Evolutionary conservation across 1,139 yeast genomes (phyloP), one percentile per base, ranked within the genome.

Genomic region (Saccharomyces hybrid): DNA sequence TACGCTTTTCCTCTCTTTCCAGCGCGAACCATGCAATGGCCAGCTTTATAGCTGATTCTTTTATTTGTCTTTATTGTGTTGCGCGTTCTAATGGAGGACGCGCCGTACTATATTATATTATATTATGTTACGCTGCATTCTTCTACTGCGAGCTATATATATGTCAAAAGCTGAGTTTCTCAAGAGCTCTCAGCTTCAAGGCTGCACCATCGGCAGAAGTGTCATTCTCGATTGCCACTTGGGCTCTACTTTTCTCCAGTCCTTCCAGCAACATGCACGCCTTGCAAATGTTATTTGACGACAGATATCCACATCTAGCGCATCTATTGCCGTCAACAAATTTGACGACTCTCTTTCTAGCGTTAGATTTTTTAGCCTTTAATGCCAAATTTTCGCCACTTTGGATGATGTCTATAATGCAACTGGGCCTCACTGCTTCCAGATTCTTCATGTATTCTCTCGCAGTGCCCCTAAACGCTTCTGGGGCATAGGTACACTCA

Each of bases 401-500:
- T 62, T 88, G 85, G 47, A 95, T 95, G 54, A 93, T 88, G 72
- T 95, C 99, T 71, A 93, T 83, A 56, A 95, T 93, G 65, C 97
- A 87, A 29, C 95, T 85, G 4, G 99, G 97, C 63, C 98, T 78
- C 1, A 91, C 83, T 2, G 95, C 82, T 66, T 93, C 99, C 55
- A 95, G 74, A 57, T 90, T 88, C 70, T 93, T 93, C 75, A 95
- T 82, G 44, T 93, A 76, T 55, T 90, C 93, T 64, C 99, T 79
- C 0, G 99, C 97, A 0, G 99, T 95, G 9, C 99, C 99, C 61
- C 99, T 76, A 67, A 95, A 95, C 0, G 99, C 98, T 69, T 95
- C 99, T 0, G 99, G 98, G 0, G 99, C 96, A 72, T 95, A 95
- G 0, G 96, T 85, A 71, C 99, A 95, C 66, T 95, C 99, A 0